A percentile compares a stretch with the other conserved stretches of the same genome.
phyloP scores from a whole-genome alignment of 805 yeast genomes.

The Spencermartinsiella europaea region DNA sequence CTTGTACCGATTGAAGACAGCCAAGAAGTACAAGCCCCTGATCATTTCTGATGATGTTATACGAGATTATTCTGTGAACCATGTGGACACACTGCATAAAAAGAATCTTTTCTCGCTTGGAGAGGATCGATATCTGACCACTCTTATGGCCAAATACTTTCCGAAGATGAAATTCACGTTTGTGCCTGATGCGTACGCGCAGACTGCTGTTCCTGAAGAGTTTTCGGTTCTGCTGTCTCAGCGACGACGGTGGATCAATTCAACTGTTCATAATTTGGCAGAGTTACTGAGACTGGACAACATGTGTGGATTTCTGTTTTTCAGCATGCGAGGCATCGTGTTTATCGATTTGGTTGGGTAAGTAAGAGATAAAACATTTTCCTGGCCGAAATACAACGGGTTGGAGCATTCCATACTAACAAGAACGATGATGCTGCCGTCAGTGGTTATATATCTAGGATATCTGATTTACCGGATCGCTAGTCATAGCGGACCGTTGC shows the following conservation, averaged over 20 bases:
- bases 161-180: slow-evolving; percentile 51
- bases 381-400: too few relatives aligned
- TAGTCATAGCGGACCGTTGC: slow-evolving; percentile 47
- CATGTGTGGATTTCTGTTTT: slow-evolving; percentile 57
- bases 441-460: slow-evolving; percentile 49
- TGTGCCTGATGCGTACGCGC: slow-evolving; percentile 53
- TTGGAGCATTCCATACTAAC: not conserved
- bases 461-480: slow-evolving; percentile 49
- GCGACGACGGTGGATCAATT: slow-evolving; percentile 63
- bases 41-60: slow-evolving; percentile 58
- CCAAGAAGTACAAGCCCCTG: slow-evolving; percentile 50
- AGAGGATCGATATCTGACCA: slow-evolving; percentile 55
- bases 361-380: too few relatives aligned
- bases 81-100: slow-evolving; percentile 53
- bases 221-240: slow-evolving; percentile 49
- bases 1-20: slow-evolving; percentile 44
- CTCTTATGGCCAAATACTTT: slow-evolving; percentile 54
- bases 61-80: slow-evolving; percentile 50
- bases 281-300: slow-evolving; percentile 52
- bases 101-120: slow-evolving; percentile 58
- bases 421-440: slow-evolving; percentile 50
- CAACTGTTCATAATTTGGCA: slow-evolving; percentile 57
- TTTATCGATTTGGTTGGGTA: slow-evolving; percentile 47
- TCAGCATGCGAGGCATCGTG: slow-evolving; percentile 57
- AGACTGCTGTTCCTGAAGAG: slow-evolving; percentile 52